Percentiles rank a stretch among this genome's conserved stretches.
phyloP scores from a whole-genome alignment of 768 basidiomycete genomes.

The Crepidotus variabilis region DNA sequence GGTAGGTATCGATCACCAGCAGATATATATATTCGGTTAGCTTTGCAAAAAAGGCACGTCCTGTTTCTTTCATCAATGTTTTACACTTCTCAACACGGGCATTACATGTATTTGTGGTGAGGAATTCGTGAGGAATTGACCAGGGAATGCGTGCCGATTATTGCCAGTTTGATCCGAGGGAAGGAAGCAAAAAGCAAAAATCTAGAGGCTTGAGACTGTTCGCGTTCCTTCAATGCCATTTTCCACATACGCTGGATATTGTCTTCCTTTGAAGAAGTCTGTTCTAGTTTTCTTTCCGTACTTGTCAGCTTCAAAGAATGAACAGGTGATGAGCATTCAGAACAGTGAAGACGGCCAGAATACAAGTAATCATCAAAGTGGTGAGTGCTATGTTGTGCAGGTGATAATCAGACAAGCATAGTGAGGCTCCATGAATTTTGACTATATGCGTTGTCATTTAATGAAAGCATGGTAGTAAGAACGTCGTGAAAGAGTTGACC shows the following conservation, averaged over 20 bases:
- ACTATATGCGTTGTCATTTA: not conserved
- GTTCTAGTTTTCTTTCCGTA: constrained; percentile 31
- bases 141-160: too few relatives aligned
- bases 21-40: too few relatives aligned
- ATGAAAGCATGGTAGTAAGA: constrained; percentile 8
- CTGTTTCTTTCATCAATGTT: too few relatives aligned
- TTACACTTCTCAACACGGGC: too few relatives aligned
- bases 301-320: not conserved
- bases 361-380: constrained; percentile 6
- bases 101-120: too few relatives aligned
- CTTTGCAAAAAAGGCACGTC: too few relatives aligned
- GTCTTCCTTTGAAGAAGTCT: constrained; percentile 28
- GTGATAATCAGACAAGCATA: constrained; percentile 27
- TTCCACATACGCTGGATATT: constrained; percentile 17
- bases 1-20: too few relatives aligned
- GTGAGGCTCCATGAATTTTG: constrained; percentile 11
- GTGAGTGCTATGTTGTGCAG: constrained; percentile 22
- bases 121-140: too few relatives aligned
- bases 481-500: constrained; percentile 20
- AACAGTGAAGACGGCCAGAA: not conserved
- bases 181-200: too few relatives aligned
- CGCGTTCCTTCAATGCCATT: not conserved
- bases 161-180: too few relatives aligned
- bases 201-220: too few relatives aligned
- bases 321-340: not conserved